Evolutionary conservation across 1,139 yeast species (phyloP).

Genomic region (Saccharomyces hybrid): DNA sequence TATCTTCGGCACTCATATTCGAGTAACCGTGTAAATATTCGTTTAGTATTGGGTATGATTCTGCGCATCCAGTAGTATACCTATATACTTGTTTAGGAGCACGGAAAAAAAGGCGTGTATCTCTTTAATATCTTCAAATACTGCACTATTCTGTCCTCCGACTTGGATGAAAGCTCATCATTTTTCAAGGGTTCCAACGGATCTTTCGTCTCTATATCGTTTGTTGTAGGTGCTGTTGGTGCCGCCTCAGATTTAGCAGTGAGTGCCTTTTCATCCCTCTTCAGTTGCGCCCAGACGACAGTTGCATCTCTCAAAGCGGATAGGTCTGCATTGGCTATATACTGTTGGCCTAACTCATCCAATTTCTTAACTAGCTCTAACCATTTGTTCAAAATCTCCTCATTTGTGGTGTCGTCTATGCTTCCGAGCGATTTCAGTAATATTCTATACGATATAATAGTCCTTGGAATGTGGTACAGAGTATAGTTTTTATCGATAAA

Average conservation of each 20-base stretch:
- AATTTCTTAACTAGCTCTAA: slow-evolving; percentile 45
- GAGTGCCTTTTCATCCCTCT: not conserved
- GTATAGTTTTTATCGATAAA: slow-evolving; percentile 55
- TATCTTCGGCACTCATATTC: slow-evolving; percentile 30
- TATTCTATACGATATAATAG: slow-evolving; percentile 72
- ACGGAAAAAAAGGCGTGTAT: slow-evolving; percentile 40
- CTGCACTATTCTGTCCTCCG: slow-evolving; percentile 41
- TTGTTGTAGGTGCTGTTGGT: not conserved
- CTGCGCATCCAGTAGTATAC: slow-evolving; percentile 33
- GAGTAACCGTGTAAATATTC: not conserved
- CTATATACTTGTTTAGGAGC: slow-evolving; percentile 36
- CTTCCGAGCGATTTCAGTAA: slow-evolving; percentile 66
- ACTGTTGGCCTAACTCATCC: slow-evolving; percentile 46
- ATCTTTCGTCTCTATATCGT: not conserved
- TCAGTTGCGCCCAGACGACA: slow-evolving; percentile 33
- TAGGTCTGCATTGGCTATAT: slow-evolving; percentile 82
- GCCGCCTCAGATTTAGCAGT: not conserved
- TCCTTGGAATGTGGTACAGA: slow-evolving; percentile 49
- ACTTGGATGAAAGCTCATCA: not conserved
- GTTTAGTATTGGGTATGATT: slow-evolving; percentile 25
- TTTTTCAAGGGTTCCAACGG: not conserved
- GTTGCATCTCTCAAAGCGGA: slow-evolving; percentile 81
- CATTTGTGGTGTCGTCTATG: slow-evolving; percentile 42
- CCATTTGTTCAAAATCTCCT: slow-evolving; percentile 56
- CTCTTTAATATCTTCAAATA: slow-evolving; percentile 50